phyloP scores from a whole-genome alignment of 345 rosid species.

The Populus davidiana region DNA sequence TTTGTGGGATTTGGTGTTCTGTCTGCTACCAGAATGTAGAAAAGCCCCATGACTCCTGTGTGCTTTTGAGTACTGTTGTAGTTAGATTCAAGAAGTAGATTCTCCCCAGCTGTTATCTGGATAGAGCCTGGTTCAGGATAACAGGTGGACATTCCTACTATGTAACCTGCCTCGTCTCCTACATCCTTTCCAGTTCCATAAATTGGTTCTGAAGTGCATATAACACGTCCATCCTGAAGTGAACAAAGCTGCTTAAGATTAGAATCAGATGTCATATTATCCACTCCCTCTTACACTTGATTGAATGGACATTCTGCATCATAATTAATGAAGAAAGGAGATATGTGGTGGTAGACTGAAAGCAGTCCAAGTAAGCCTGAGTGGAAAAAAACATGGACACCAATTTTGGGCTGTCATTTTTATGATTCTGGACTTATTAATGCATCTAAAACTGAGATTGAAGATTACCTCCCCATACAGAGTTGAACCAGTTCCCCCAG shows the following conservation, averaged over 20 bases:
- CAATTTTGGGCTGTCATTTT: neutral
- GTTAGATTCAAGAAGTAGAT: slow-evolving; percentile 56
- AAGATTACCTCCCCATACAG: slow-evolving; percentile 61
- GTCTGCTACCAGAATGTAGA: slow-evolving; percentile 64
- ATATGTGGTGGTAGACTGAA: neutral
- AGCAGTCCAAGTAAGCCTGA: neutral
- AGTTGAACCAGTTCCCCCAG: slow-evolving; percentile 66
- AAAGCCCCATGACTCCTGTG: slow-evolving; percentile 86
- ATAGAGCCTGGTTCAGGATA: slow-evolving; percentile 65
- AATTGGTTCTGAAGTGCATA: slow-evolving; percentile 54
- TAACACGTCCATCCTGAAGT: slow-evolving; percentile 54
- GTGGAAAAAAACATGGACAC: neutral
- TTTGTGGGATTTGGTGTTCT: slow-evolving; percentile 31
- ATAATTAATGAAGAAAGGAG: neutral
- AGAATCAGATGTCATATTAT: neutral
- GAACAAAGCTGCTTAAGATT: slow-evolving; percentile 4
- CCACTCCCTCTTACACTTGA: neutral
- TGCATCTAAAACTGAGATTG: neutral
- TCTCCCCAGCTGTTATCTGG: slow-evolving; percentile 57
- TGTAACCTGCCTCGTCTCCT: slow-evolving; percentile 83
- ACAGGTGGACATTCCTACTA: slow-evolving; percentile 92
- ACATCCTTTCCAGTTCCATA: slow-evolving; percentile 74
- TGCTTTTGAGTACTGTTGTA: slow-evolving; percentile 51
- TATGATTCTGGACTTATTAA: neutral
- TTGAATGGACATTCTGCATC: neutral